Conservation (phyloP, 352 stramenopile species). For the Globisporangium cylindrosporum region DNA sequence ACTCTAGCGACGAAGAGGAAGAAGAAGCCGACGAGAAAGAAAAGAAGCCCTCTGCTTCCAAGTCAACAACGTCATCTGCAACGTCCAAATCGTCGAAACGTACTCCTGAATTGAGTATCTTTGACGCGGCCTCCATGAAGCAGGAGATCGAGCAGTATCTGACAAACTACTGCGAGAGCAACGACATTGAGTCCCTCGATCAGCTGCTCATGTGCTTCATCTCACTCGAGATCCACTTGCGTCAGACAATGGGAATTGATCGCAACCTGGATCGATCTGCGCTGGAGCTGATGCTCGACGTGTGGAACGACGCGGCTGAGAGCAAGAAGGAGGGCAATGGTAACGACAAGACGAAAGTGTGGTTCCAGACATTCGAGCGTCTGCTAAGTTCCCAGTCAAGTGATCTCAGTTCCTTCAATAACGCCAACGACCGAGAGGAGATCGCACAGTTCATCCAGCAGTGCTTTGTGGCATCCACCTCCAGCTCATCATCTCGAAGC, state of each 20-base stretch:
- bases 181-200: conserved; percentile 24
- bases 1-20: conserved; percentile 49
- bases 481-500: background rate
- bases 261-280: background rate
- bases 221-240: conserved; percentile 32
- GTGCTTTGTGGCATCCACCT: conserved; percentile 3
- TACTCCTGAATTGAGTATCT: conserved; percentile 10
- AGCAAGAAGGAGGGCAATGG: background rate
- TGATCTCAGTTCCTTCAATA: background rate
- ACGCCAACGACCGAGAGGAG: conserved; percentile 1
- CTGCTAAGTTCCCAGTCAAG: background rate
- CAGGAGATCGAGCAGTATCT: conserved; percentile 31
- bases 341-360: background rate
- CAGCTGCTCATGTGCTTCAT: conserved; percentile 35
- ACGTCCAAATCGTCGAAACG: conserved; percentile 21
- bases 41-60: background rate
- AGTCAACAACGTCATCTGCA: conserved; percentile 19
- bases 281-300: conserved; percentile 17
- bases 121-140: conserved; percentile 29
- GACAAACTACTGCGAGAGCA: conserved; percentile 17
- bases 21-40: conserved; percentile 19
- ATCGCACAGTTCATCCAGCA: conserved; percentile 15
- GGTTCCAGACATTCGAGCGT: conserved; percentile 10
- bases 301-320: conserved; percentile 13
- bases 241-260: background rate